Evolutionary conservation across 331 rosid genomes (phyloP).

Genomic region (Malus hybrid): DNA sequence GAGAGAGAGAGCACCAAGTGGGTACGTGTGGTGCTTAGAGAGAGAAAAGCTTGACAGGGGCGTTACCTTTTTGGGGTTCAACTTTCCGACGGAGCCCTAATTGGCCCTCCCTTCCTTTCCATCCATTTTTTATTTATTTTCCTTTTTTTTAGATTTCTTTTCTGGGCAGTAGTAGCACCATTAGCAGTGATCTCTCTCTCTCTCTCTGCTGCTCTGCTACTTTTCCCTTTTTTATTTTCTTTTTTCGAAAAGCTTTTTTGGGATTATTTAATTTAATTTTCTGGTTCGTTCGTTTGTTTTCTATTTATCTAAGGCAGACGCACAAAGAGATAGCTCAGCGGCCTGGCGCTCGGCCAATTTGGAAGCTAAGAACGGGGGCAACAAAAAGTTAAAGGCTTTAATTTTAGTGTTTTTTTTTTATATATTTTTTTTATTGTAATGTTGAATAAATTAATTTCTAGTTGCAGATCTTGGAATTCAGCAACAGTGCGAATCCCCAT

Average conservation of each 20-base stretch:
- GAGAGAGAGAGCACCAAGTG: conserved; percentile 31
- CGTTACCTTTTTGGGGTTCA: conserved; percentile 39
- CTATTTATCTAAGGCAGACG: conserved; percentile 23
- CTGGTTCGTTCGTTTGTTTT: neutral
- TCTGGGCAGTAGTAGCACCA: neutral
- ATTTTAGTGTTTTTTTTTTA: neutral
- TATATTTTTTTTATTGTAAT: neutral
- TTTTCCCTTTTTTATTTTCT: conserved; percentile 6
- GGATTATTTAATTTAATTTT: conserved; percentile 1
- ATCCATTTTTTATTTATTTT: neutral
- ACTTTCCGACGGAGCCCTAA: conserved; percentile 70
- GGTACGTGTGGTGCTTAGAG: conserved; percentile 25
- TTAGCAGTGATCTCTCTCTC: neutral
- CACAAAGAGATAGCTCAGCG: conserved; percentile 29
- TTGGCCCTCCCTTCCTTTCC: conserved; percentile 26
- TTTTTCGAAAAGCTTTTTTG: neutral
- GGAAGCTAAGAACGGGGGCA: conserved; percentile 22
- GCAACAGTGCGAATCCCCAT: conserved; percentile 98
- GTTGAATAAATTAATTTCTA: conserved; percentile 16
- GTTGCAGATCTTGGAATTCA: conserved; percentile 87
- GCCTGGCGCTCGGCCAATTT: conserved; percentile 40
- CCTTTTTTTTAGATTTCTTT: neutral
- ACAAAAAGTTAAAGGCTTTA: neutral
- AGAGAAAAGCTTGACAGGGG: conserved; percentile 18
- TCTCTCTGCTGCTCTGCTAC: conserved; percentile 4